phyloP scores from a whole-genome alignment of 2,329 filamentous ascomycete species.

The Leptographium galeiforme region DNA sequence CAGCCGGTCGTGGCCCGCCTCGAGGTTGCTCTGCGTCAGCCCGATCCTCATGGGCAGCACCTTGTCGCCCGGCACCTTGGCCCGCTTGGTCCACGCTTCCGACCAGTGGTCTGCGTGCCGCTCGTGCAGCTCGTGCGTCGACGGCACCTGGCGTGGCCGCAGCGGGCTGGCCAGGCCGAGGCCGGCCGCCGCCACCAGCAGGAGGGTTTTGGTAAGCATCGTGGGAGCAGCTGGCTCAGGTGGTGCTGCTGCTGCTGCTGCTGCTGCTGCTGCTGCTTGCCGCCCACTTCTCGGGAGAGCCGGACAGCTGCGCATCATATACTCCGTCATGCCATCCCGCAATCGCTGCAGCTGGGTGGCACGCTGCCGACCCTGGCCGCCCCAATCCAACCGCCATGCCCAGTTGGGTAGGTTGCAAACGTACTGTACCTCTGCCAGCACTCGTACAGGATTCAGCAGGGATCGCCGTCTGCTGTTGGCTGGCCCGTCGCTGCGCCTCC shows the following conservation, averaged over 20 bases:
- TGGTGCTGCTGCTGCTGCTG: not conserved
- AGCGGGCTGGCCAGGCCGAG: constrained; percentile 2
- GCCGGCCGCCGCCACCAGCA: not conserved
- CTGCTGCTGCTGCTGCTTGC: no score
- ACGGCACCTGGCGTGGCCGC: not conserved
- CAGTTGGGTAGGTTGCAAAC: no score
- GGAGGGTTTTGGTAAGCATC: constrained; percentile 1
- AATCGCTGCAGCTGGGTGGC: no score
- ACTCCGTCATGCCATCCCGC: no score
- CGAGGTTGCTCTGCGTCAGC: constrained; percentile 15
- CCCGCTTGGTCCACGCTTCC: constrained; percentile 15
- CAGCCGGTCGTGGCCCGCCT: constrained; percentile 15
- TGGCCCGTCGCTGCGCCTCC: no score
- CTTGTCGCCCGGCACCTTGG: constrained; percentile 11
- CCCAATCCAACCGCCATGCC: no score
- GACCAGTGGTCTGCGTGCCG: constrained; percentile 14
- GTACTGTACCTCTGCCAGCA: no score
- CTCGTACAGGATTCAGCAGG: no score
- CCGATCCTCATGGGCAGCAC: constrained; percentile 9
- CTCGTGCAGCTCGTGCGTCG: constrained; percentile 13
- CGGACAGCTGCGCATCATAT: no score
- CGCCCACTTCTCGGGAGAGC: no score
- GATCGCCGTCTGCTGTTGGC: no score
- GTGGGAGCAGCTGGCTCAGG: not conserved
- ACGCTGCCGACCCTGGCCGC: no score